Conservation (phyloP, 2,329 filamentous ascomycete genomes). For the Orbilia ellipsospora region DNA sequence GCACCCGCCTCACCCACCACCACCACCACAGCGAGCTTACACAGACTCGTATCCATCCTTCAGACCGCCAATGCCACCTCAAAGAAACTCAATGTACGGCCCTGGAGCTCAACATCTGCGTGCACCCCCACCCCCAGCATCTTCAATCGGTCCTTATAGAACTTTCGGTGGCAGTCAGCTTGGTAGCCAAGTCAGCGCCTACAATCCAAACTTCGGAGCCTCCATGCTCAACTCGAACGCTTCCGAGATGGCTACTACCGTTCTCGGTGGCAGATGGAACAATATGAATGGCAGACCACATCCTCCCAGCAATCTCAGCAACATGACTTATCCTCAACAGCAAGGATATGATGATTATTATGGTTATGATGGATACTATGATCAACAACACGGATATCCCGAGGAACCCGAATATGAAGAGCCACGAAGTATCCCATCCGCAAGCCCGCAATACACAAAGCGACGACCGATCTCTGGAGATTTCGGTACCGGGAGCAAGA, state of each 20-base stretch:
- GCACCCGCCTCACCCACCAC: slow-evolving; percentile 31
- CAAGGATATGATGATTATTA: slow-evolving; percentile 45
- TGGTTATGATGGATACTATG: slow-evolving; percentile 49
- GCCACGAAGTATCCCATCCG: slow-evolving; percentile 45
- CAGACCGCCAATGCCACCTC: slow-evolving; percentile 30
- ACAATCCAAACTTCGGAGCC: slow-evolving; percentile 42
- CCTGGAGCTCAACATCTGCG: slow-evolving; percentile 27
- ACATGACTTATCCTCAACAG: slow-evolving; percentile 36
- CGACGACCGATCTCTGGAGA: slow-evolving; percentile 46
- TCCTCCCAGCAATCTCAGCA: slow-evolving; percentile 48
- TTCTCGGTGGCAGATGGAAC: slow-evolving; percentile 44
- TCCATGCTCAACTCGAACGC: slow-evolving; percentile 48
- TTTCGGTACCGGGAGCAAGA: slow-evolving; percentile 39
- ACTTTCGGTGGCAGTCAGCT: slow-evolving; percentile 35
- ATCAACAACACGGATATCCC: slow-evolving; percentile 28
- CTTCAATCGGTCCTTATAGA: slow-evolving; percentile 38
- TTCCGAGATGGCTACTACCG: slow-evolving; percentile 44
- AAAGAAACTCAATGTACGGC: slow-evolving; percentile 44
- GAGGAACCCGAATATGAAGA: slow-evolving; percentile 52
- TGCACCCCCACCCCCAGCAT: slow-evolving; percentile 12
- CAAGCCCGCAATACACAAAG: slow-evolving; percentile 51
- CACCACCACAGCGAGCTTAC: slow-evolving; percentile 32
- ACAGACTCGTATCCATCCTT: slow-evolving; percentile 40
- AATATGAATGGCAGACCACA: slow-evolving; percentile 30
- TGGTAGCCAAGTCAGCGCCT: slow-evolving; percentile 36